Evolutionary conservation across 176 grass and related monocot genomes (phyloP), one percentile per base, ranked within the genome.

Genomic region (Dendrocalamus sinicus): DNA sequence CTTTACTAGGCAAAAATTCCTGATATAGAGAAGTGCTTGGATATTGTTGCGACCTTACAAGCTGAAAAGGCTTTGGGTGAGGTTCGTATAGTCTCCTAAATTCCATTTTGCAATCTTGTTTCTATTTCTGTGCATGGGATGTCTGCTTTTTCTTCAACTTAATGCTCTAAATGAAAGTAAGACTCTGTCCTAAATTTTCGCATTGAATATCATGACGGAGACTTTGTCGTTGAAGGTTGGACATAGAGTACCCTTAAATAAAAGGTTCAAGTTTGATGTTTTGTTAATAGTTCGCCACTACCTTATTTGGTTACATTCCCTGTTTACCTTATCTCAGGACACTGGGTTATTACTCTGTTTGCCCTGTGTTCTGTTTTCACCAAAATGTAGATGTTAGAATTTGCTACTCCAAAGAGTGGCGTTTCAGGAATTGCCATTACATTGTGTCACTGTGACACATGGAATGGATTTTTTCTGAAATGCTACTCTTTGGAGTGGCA

Each of bases 11-110:
- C 94, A 32, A 99, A 99, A 89, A 99, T 99, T 84, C 96, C 96
- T 61, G 96, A 99, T 76, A 99, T 99, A 51, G 86, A 94, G 62
- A 99, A 96, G 68, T 99, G 96, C 67, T 92, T 99, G 85, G 94
- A 94, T 76, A 88, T 96, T 76, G 92, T 99, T 84, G 84, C 89
- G 8, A 77, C 92, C 1, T 78, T 99, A 78, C 86, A 94, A 78
- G 89, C 86, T 79, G 94, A 96, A 73, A 99, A 92, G 59, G 82
- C 76, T 66, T 88, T 89, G 78, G 90, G 88, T 50, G 93, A 98
- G 96, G 96, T 98, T 82, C 45, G 90, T 93, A 75, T 76, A 75
- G 72, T 86, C 84, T 88, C 8, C 48, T 72, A 41, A 37, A 69
- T 43, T 23, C 5, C 9, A 35, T 4, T 3, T 73, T 59, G 78